A percentile compares a stretch with the other conserved stretches of the same genome.
Evolutionary conservation across 1,139 yeast species (phyloP).

Genomic region (Hanseniaspora uvarum): DNA sequence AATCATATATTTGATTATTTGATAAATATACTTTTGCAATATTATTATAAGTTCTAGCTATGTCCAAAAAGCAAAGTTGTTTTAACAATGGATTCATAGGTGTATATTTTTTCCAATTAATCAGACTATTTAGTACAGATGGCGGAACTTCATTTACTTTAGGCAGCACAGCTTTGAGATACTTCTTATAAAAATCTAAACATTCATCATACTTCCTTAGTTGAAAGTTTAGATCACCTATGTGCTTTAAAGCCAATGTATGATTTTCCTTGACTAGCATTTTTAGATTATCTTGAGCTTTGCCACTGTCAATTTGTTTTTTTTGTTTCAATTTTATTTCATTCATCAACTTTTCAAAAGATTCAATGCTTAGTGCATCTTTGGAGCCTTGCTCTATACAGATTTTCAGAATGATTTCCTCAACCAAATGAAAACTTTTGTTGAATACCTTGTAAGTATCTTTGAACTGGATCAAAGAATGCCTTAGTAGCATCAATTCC

Average conservation of each 20-base stretch:
- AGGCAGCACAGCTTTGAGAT: conserved; percentile 32
- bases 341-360: conserved; percentile 46
- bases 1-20: conserved; percentile 14
- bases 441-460: conserved; percentile 50
- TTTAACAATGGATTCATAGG: conserved; percentile 12
- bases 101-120: neutral
- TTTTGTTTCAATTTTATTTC: conserved; percentile 25
- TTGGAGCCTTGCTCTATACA: conserved; percentile 78
- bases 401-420: conserved; percentile 59
- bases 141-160: conserved; percentile 18
- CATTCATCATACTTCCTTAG: conserved; percentile 42
- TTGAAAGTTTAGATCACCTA: conserved; percentile 59
- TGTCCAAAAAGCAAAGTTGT: conserved; percentile 4
- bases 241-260: conserved; percentile 60
- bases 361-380: conserved; percentile 65
- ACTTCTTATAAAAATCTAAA: conserved; percentile 48
- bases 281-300: conserved; percentile 51
- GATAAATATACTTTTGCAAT: conserved; percentile 15
- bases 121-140: conserved; percentile 1
- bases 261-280: conserved; percentile 50
- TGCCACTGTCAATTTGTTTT: conserved; percentile 40
- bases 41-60: conserved; percentile 12
- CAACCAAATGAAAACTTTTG: conserved; percentile 47
- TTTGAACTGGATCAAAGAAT: conserved; percentile 54
- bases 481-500: conserved; percentile 61